These are phyloP conservation scores for Pyrus pyrifolia DNA, from an alignment of 306 rosid species.

Conservation along the genomic window DNA sequence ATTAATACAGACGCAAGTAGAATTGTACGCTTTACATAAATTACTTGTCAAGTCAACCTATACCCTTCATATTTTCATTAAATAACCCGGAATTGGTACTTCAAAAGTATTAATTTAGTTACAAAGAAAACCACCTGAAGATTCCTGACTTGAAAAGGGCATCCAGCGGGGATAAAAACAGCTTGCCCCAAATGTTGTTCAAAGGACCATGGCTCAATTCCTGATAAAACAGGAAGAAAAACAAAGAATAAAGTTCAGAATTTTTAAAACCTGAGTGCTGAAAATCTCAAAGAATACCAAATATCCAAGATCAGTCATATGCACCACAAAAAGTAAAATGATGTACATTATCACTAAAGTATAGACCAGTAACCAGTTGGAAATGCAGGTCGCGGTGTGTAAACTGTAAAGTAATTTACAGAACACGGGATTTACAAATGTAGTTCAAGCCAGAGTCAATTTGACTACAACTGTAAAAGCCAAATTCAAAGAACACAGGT, in stretches of 20 bases:
- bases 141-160: slow-evolving; percentile 92
- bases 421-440: not conserved
- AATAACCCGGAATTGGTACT: not conserved
- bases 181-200: slow-evolving; percentile 87
- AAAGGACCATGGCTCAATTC: slow-evolving; percentile 94
- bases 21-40: not conserved
- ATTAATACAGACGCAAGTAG: not conserved
- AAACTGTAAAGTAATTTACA: not conserved
- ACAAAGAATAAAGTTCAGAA: slow-evolving; percentile 12
- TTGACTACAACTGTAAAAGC: not conserved
- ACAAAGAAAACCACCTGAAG: slow-evolving; percentile 50
- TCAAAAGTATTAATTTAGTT: not conserved
- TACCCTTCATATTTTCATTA: not conserved
- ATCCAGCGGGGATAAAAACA: slow-evolving; percentile 89
- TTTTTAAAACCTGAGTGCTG: not conserved
- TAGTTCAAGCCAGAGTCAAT: no score
- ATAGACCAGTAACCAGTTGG: not conserved
- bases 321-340: not conserved
- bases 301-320: not conserved
- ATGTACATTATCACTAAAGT: not conserved
- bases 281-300: not conserved
- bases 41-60: not conserved
- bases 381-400: not conserved
- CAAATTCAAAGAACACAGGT: not conserved
- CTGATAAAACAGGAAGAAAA: slow-evolving; percentile 27